These are phyloP conservation scores for Taphrina betulina DNA, from an alignment of 1,139 yeast species.

Conservation along the genomic window DNA sequence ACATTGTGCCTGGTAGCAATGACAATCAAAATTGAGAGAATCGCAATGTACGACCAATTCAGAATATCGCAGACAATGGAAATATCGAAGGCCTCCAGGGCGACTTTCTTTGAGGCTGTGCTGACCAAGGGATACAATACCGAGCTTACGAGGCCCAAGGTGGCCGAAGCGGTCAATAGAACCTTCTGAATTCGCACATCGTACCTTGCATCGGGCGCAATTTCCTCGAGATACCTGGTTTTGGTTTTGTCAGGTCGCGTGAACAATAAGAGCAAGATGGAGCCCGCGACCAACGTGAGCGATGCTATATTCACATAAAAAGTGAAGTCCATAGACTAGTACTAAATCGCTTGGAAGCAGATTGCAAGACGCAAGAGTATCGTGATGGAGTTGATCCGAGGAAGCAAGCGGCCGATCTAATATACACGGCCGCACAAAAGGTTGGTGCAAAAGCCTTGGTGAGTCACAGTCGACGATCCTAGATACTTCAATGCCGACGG, in stretches of 20 bases:
- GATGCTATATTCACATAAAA: neutral
- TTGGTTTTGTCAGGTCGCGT: neutral
- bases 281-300: neutral
- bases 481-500: too few species aligned
- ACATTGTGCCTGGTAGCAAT: neutral
- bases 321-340: neutral
- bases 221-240: constrained; percentile 1
- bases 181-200: constrained; percentile 4
- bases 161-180: neutral
- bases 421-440: too few species aligned
- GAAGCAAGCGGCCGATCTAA: too few species aligned
- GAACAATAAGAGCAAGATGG: neutral
- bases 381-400: too few species aligned
- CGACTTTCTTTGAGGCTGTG: neutral
- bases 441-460: too few species aligned
- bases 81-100: neutral
- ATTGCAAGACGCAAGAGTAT: too few species aligned
- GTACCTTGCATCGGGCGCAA: constrained; percentile 23
- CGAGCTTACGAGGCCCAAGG: constrained; percentile 3
- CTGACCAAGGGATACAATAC: neutral
- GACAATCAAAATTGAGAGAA: neutral
- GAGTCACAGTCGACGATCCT: too few species aligned
- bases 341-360: too few species aligned
- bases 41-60: neutral
- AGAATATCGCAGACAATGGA: too few species aligned